These are phyloP conservation scores for Canariomyces notabilis DNA, from an alignment of 2,329 filamentous ascomycete genomes.

Conservation along the genomic window DNA sequence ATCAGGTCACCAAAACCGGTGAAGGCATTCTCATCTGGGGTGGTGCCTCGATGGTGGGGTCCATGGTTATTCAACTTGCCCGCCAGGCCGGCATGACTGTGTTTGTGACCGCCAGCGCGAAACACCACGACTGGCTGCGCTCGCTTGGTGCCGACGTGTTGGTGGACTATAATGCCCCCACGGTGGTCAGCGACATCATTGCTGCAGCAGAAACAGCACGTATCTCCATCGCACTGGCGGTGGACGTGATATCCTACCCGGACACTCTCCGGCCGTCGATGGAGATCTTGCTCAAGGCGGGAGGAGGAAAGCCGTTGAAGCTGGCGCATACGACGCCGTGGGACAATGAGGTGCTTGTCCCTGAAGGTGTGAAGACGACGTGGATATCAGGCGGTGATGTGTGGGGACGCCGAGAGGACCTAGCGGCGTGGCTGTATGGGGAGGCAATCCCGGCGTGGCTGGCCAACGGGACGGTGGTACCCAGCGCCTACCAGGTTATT, in stretches of 20 bases:
- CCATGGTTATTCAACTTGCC: constrained; percentile 31
- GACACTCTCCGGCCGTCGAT: not conserved
- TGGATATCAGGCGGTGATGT: not conserved
- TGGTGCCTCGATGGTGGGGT: constrained; percentile 31
- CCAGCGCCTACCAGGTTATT: constrained; percentile 21
- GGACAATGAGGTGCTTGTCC: not conserved
- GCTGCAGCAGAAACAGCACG: not conserved
- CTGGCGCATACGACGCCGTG: constrained; percentile 1
- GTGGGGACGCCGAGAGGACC: constrained; percentile 2
- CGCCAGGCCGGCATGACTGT: constrained; percentile 23
- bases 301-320: not conserved
- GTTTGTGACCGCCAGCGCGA: not conserved
- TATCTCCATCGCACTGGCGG: not conserved
- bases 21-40: constrained; percentile 31
- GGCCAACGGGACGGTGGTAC: not conserved
- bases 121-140: constrained; percentile 2
- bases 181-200: not conserved
- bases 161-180: constrained; percentile 1
- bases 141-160: not conserved
- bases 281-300: not conserved
- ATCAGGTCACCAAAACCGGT: not conserved
- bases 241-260: not conserved
- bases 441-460: constrained; percentile 4
- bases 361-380: not conserved
- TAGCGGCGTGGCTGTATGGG: not conserved